Conservation (phyloP, 2,329 filamentous ascomycete genomes). For the Akanthomyces muscarius region DNA sequence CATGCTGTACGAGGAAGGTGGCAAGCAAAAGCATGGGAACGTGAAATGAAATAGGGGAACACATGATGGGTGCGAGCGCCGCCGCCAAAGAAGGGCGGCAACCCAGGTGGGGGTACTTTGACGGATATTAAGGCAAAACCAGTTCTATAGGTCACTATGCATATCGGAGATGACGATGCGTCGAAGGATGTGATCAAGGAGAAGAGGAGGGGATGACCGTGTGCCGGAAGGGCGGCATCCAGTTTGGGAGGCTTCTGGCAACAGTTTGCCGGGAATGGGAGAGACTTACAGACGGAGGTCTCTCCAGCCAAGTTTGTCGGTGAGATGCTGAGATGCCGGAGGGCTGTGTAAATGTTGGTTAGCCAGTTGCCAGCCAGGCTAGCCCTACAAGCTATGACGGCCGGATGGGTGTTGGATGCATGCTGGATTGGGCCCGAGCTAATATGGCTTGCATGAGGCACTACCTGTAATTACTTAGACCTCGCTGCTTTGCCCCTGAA, state of each 20-base stretch:
- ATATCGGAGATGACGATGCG: neutral
- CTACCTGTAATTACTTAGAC: too few species aligned
- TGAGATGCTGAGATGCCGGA: neutral
- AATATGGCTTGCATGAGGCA: neutral
- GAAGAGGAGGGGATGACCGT: neutral
- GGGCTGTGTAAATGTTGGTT: neutral
- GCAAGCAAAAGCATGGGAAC: neutral
- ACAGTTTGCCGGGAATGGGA: neutral
- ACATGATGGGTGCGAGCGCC: neutral
- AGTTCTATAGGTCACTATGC: neutral
- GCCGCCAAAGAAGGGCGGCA: neutral
- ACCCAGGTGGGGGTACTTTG: neutral
- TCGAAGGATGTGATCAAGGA: neutral
- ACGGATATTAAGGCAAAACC: neutral
- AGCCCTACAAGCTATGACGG: neutral
- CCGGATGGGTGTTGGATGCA: neutral
- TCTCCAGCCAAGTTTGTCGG: neutral
- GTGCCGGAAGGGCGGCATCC: neutral
- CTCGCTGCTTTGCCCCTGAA: neutral
- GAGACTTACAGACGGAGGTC: neutral
- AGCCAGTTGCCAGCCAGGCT: neutral
- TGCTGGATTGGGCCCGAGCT: neutral
- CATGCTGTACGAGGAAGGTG: conserved; percentile 1
- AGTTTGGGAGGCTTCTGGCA: neutral
- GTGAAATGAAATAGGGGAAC: neutral